Evolutionary conservation across 23 red algal species (phyloP).

Genomic region (Gracilaria domingensis): DNA sequence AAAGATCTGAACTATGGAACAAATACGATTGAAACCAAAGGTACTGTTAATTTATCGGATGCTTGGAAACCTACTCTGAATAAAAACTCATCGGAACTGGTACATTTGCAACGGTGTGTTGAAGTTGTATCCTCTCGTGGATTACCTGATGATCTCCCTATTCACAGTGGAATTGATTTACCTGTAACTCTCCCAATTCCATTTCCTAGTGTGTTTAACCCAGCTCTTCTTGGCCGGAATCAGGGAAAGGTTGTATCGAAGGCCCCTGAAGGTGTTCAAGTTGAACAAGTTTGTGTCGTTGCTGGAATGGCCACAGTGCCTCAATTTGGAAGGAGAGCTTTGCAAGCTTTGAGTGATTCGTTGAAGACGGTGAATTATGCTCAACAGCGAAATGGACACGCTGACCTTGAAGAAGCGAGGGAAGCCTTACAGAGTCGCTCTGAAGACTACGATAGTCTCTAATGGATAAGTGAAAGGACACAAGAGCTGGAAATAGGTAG

Average conservation of each 20-base stretch:
- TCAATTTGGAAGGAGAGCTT: background rate
- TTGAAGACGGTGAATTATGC: background rate
- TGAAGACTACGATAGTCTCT: constrained; percentile 25
- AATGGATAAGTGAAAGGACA: background rate
- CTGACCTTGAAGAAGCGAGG: constrained; percentile 1
- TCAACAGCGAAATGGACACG: background rate
- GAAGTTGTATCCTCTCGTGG: constrained; percentile 19
- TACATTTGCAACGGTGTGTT: background rate
- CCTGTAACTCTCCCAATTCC: constrained; percentile 36
- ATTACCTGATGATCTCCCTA: constrained; percentile 7
- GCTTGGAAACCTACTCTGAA: background rate
- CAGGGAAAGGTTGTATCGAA: background rate
- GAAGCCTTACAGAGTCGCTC: constrained; percentile 31
- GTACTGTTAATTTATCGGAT: constrained; percentile 52
- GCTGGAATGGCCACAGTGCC: constrained; percentile 14
- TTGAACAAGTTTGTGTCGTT: constrained; percentile 6
- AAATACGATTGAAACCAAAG: constrained; percentile 19
- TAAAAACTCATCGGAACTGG: background rate
- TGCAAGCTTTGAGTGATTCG: constrained; percentile 14
- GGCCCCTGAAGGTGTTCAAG: background rate
- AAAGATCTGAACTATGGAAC: constrained; percentile 17
- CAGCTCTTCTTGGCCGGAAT: background rate
- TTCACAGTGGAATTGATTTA: background rate
- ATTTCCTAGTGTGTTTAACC: constrained; percentile 17
- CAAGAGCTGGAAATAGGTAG: no score